Evolutionary conservation across 345 rosid species (phyloP), one percentile per base, ranked within the genome.

Genomic region (Physaria fendleri): DNA sequence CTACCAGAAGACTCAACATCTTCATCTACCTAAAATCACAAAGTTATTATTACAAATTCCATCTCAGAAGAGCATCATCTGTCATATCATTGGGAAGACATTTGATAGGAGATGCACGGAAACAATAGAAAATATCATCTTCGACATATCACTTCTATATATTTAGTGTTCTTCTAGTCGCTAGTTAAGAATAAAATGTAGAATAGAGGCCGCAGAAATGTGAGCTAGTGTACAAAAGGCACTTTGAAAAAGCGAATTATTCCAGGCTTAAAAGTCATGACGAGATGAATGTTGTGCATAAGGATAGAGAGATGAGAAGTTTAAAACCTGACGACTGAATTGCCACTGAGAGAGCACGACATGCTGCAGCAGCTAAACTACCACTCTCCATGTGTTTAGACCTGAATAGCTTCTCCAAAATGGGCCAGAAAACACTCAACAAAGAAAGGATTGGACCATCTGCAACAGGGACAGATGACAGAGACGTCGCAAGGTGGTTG

Each of bases 291-390:
- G 56, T 32, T 42, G 44, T 14, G 0, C 16, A 16, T 46, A 1
- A 41, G 56, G 63, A 38, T n/a, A 15, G 21, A 21, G 40, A 43
- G 40, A 50, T 53, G 25, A 52, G 43, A 56, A 46, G 55, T 61
- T 39, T 46, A 62, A 68, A 75, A 92, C 96, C 95, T 70, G 88
- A 88, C 1, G 95, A 92, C 54, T 81, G 98, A 77, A 92, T 79
- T n/a, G 98, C 95, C 33, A 79, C 78, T 17, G 95, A 82, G 63
- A 92, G 95, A 63, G 95, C 95, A 66, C 93, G 87, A 55, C 96
- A 85, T 65, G 96, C 95, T 63, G 95, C 95, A 6, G 79, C 43
- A 25, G 98, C 81, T 66, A 92, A 72, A 77, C 77, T 76, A 62
- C 85, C 77, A 76, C 75, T 88, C 74, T 88, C 95, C 93, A 92